Base-by-base conservation (phyloP, 768 basidiomycete species). In the Chalciporus piperatus region DNA sequence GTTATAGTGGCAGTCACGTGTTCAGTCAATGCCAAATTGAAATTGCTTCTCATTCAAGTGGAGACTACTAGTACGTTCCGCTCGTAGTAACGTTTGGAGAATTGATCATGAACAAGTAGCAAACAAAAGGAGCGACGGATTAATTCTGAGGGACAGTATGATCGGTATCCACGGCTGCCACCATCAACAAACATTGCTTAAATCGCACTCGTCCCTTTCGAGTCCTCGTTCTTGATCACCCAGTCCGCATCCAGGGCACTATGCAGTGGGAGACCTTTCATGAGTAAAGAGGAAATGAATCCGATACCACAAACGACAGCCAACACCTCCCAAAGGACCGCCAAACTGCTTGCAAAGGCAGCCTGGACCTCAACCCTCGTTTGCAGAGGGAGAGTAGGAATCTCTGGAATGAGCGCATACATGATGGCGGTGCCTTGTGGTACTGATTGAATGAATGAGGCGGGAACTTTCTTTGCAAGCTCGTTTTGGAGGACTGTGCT, bases 401-500 rank as follows among this genome's bases (percentile, higher is more conserved):
- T 74, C 13, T 60, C 44, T 1, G 79, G 78, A 44, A 82, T 80
- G 23, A 73, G 68, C 0, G 76, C 65, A 56, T 75, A 81, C 13
- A 72, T 66, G 46, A 81, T 64, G 35, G 76, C 70, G 20, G 68
- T 64, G 12, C 73, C 74, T n/a, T 60, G 50, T 0, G 72, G 70
- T 52, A 77, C 65, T 22, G 62, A 59, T 1, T 57, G 39, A 8
- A 68, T 28, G 51, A 80, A 79, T 0, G 56, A 65, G 0, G 42
- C 39, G 0, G 82, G 80, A 0, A 84, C 73, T 3, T 60, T 61
- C 28, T 59, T 66, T 6, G 60, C 60, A 8, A 84, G 73, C 47
- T 74, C 52, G 60, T 81, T 84, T 54, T 79, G 77, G 1, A 83
- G 67, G 38, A 83, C 70, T 0, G 76, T 73, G 13, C 71, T 68